Conservation (phyloP, 2,329 filamentous ascomycete genomes). For the Talaromyces sp. region DNA sequence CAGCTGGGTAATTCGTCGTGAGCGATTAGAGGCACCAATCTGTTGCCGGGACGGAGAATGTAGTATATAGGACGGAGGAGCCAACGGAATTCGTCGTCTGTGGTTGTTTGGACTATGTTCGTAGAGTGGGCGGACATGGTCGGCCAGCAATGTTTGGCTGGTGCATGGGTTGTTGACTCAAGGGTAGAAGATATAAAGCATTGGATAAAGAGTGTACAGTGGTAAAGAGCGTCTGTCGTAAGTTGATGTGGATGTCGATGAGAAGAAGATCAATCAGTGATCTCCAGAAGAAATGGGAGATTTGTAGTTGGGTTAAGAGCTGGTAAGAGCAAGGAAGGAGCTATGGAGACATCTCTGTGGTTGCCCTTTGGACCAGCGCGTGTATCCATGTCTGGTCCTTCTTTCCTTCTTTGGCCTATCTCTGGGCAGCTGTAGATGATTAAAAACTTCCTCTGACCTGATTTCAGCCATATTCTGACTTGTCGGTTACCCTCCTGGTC, state of each 20-base stretch:
- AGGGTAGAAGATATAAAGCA: neutral
- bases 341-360: neutral
- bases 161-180: neutral
- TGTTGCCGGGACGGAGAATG: conserved; percentile 37
- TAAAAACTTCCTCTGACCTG: neutral
- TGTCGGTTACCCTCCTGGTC: neutral
- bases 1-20: conserved; percentile 45
- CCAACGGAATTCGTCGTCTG: neutral
- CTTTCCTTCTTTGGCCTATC: neutral
- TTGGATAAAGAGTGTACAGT: neutral
- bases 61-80: conserved; percentile 36
- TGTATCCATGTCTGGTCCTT: neutral
- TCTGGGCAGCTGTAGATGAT: neutral
- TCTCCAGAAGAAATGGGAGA: neutral
- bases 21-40: conserved; percentile 42
- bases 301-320: neutral
- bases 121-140: neutral
- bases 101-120: neutral
- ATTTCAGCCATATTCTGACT: neutral
- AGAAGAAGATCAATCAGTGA: neutral
- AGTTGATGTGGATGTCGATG: neutral
- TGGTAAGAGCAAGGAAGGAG: neutral
- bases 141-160: neutral
- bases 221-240: neutral
- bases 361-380: neutral